Evolutionary conservation across 306 rosid species (phyloP), one percentile per base, ranked within the genome.

Genomic region (Vigna unguiculata): DNA sequence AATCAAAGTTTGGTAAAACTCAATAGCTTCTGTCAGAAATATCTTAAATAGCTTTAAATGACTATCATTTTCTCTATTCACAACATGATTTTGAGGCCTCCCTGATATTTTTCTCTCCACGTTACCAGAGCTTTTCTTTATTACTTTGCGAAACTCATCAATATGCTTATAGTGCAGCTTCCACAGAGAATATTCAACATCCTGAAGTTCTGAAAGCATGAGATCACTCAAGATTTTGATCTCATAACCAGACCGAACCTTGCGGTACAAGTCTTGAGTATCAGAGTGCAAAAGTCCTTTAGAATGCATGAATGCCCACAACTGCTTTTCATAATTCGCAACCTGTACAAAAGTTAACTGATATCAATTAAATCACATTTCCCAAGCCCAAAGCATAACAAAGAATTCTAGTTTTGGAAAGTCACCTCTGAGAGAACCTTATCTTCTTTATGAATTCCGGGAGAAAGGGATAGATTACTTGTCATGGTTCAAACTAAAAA

Each of bases 111-210:
- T 71, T 69, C 51, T 79, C 55, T 84, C 96, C 16, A 30, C 81
- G 72, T 76, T 61, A 43, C 78, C 69, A 4, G 93, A 88, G 80
- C 68, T 82, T 86, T 77, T 91, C 88, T 92, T 95, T 72, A 84
- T 80, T 41, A 86, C 77, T 65, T 89, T 95, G 28, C 99, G 96
- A 83, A 95, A 95, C 65, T 95, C 99, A 53, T 91, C 99, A 1
- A 95, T 92, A 58, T 87, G 96, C 92, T 92, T 95, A 79, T 95
- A 95, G 83, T 92, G 93, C 55, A 95, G 92, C 88, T 89, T 95
- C 99, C 99, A 95, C 86, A 95, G 78, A 80, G 90, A 89, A 83
- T 89, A 95, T 79, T 95, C 99, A n/a, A 86, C 81, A 83, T 91
- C 99, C 84, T 92, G 97, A 80, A 95, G 90, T 74, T 90, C 96